phyloP scores from a whole-genome alignment of 2,329 filamentous ascomycete species.

The Venturiaceae sp. region DNA sequence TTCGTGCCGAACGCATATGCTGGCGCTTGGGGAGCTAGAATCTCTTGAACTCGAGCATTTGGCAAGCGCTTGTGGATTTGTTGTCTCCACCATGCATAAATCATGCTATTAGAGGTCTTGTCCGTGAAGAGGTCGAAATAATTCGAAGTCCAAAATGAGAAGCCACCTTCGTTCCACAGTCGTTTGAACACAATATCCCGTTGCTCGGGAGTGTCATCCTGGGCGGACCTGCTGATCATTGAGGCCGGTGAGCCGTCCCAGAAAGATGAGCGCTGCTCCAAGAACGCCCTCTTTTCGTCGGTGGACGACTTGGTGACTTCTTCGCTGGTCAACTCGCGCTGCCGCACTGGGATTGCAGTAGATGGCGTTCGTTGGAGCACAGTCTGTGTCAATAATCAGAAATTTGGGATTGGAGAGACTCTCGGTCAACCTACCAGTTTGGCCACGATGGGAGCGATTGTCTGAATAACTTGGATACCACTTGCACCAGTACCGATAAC shows the following conservation, averaged over 20 bases:
- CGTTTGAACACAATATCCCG: constrained; percentile 26
- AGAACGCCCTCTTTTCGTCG: neutral
- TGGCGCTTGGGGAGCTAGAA: constrained; percentile 33
- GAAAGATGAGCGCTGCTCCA: neutral
- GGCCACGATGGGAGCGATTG: neutral
- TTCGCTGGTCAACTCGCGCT: constrained; percentile 34
- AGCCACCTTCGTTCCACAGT: constrained; percentile 25
- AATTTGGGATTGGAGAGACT: neutral
- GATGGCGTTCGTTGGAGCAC: constrained; percentile 63
- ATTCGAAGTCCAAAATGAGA: constrained; percentile 32
- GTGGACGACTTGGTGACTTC: constrained; percentile 19
- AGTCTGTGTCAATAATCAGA: constrained; percentile 13
- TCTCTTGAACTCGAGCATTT: constrained; percentile 32
- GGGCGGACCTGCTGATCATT: neutral
- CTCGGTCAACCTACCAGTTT: neutral
- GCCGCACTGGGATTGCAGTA: constrained; percentile 52
- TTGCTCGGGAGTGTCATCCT: constrained; percentile 26
- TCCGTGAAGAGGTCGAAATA: constrained; percentile 31
- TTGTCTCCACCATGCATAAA: constrained; percentile 38
- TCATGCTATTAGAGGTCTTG: constrained; percentile 30
- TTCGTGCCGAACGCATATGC: constrained; percentile 38
- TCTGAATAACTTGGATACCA: constrained; percentile 26
- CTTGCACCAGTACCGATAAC: constrained; percentile 34
- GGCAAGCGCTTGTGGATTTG: constrained; percentile 31
- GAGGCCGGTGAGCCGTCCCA: neutral